Base-by-base conservation (phyloP, 2,329 filamentous ascomycete species). In the Botrytis pseudocinerea region DNA sequence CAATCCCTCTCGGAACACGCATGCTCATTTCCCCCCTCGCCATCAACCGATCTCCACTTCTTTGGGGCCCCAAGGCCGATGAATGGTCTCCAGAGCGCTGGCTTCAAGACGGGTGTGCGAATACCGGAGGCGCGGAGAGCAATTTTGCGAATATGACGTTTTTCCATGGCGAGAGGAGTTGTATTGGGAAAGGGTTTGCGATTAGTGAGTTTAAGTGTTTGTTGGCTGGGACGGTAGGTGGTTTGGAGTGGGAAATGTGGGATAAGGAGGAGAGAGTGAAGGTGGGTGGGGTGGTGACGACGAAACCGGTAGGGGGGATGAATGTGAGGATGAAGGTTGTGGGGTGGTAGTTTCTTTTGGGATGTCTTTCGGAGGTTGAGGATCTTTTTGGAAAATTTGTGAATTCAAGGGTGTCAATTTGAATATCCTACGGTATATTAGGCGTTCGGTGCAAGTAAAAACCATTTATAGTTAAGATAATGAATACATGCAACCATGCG, bases 91-190 rank as follows among this genome's bases (percentile, higher is more conserved):
- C 90, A 0, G 89, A 89, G 57, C 82, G 88, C 2, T 90, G 87
- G 87, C 86, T 79, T 4, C 76, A 76, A n/a, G 66, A 69, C 16
- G 71, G 65, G 4, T 60, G 69, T 46, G 38, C 40, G 12, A 80
- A 79, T 69, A 88, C 87, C 44, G 93, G 93, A 8, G 92, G 92
- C 16, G 91, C 93, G 2, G 85, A 86, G 18, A 93, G 87, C 77
- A 96, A 95, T 82, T 97, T 92, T 80, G 88, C 91, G 0, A 91
- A 92, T 78, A 81, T 95, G 83, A 95, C 93, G 0, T 97, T 97
- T 82, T 81, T 97, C 73, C 93, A 97, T 80, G 95, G 94, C 0
- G 93, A 94, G 8, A 85, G 94, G 68, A 93, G 91, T 79, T 97
- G 94, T 80, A 97, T 97, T 78, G 94, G 94, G 0, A 87, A 90